phyloP scores from a whole-genome alignment of 805 yeast genomes.

The Candida berthetii region DNA sequence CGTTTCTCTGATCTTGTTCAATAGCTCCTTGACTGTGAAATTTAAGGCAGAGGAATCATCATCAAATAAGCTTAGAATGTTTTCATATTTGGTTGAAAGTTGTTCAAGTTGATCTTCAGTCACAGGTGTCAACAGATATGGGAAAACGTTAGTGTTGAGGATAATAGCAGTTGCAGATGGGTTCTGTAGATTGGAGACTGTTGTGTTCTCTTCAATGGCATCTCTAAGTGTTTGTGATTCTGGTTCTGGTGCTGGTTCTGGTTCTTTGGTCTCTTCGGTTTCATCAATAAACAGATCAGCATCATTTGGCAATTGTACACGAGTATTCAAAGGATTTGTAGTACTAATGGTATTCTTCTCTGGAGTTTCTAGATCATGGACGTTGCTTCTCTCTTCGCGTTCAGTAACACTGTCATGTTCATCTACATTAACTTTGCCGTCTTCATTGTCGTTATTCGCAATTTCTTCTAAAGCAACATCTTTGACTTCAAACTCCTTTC shows the following conservation, averaged over 20 bases:
- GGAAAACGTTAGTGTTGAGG: conserved; percentile 11
- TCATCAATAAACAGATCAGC: not conserved
- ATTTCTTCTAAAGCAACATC: too few relatives aligned
- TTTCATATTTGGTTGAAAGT: conserved; percentile 7
- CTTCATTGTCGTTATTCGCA: too few relatives aligned
- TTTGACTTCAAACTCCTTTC: too few relatives aligned
- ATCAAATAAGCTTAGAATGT: conserved; percentile 12
- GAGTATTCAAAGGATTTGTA: too few relatives aligned
- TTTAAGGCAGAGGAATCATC: conserved; percentile 12
- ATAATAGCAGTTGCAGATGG: conserved; percentile 4
- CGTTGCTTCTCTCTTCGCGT: conserved; percentile 3
- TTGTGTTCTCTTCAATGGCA: too few relatives aligned
- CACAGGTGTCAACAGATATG: conserved; percentile 16
- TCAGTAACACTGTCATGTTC: conserved; percentile 6
- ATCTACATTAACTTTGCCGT: conserved; percentile 7
- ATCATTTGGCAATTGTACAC: too few relatives aligned
- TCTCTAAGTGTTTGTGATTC: too few relatives aligned
- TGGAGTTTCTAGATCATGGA: conserved; percentile 1
- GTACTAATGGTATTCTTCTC: not conserved
- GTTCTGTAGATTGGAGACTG: too few relatives aligned
- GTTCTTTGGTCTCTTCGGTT: not conserved
- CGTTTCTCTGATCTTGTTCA: conserved; percentile 11
- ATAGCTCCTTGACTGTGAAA: conserved; percentile 8
- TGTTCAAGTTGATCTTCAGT: not conserved
- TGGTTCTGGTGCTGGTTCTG: not conserved